Evolutionary conservation across 148 eudicot species (phyloP), one percentile per base, ranked within the genome.

Genomic region (Rhododendron vialii): DNA sequence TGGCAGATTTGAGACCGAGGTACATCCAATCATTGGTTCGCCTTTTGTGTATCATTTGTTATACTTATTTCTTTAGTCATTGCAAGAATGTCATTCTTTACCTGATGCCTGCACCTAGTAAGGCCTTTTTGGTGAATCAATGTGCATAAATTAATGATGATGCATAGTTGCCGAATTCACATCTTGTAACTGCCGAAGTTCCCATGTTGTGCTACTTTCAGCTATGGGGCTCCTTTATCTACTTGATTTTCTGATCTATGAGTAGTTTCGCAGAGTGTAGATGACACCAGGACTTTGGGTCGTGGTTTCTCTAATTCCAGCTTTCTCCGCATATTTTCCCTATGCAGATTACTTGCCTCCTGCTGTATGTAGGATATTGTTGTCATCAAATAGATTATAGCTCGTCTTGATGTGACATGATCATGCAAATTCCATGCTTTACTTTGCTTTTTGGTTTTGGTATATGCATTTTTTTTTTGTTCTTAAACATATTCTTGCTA

Each of bases 1-100:
- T 38, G 96, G 98, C 33, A 92, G 84, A 85, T 93, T 95, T 85
- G 99, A 96, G 86, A 96, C 98, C 57, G 99, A 96, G 98, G 99
- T 93, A 92, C 48, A n/a, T 76, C 65, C 63, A 80, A 38, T 24
- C 57, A 1, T 71, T 53, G 3, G 12, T 22, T 85, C 41, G 12
- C 22, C 38, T 36, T 75, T n/a, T 55, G 8, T 59, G 1, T 78
- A 36, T 83, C 13, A 11, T 43, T 26, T 84, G 20, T 26, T 10
- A 35, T 45, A 30, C 38, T 20, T 57, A 69, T 47, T 67, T 53
- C 24, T 11, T 30, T 36, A 26, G 74, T 36, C 48, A 61, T 53
- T 15, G 41, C 28, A 38, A 51, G 69, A 75, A 53, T 26, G 6
- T 24, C 67, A 55, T 43, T 9, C 14, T 33, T 0, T 48, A 55